phyloP scores from a whole-genome alignment of 2,329 filamentous ascomycete genomes.

The Fusarium sp. region DNA sequence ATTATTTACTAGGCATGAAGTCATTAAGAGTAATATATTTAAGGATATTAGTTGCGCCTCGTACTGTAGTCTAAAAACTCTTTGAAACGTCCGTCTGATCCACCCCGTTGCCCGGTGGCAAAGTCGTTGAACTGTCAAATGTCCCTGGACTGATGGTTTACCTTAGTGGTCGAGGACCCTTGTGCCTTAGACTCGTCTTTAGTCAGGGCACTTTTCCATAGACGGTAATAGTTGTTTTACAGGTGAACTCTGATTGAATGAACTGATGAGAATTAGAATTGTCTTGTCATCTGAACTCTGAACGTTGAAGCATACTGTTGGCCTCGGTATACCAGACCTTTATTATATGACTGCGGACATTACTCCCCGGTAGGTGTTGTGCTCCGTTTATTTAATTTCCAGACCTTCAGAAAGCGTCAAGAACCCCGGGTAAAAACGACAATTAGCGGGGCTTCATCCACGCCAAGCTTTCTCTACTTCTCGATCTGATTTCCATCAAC shows the following conservation, averaged over 20 bases:
- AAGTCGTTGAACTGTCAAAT: conserved; percentile 23
- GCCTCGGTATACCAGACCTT: neutral
- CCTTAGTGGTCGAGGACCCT: neutral
- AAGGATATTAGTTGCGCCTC: neutral
- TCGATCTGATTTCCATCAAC: conserved; percentile 35
- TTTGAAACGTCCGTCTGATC: conserved; percentile 18
- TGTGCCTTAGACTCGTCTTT: conserved; percentile 4
- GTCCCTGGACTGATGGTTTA: neutral
- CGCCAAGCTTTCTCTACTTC: conserved; percentile 32
- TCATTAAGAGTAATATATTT: neutral
- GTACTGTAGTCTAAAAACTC: neutral
- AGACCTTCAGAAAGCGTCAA: conserved; percentile 2
- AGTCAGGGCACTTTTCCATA: conserved; percentile 24
- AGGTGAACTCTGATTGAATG: neutral
- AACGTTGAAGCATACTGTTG: neutral
- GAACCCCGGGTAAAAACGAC: conserved; percentile 12
- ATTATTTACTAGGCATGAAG: neutral
- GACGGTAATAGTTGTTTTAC: neutral
- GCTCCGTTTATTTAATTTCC: conserved; percentile 36
- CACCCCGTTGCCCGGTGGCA: conserved; percentile 7
- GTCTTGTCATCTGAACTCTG: neutral
- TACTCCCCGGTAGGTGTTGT: conserved; percentile 9
- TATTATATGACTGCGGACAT: conserved; percentile 13
- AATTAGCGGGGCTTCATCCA: conserved; percentile 3
- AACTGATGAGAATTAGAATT: neutral